Percentiles rank a stretch among this genome's conserved stretches.
These are phyloP conservation scores for Penicillium pancosmium DNA, from an alignment of 495 filamentous ascomycete genomes.

Conservation along the genomic window DNA sequence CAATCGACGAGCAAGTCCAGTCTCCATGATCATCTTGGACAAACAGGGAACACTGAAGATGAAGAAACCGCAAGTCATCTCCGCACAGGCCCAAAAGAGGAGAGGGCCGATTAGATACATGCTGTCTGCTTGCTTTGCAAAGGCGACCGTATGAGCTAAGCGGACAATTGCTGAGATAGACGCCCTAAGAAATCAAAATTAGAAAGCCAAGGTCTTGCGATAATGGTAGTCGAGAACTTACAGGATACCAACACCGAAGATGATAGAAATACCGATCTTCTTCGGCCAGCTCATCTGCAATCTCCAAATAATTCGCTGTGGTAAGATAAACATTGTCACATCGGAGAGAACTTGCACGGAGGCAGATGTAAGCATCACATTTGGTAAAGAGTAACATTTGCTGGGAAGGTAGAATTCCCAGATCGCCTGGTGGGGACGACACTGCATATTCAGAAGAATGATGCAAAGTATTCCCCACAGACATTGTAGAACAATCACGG, in stretches of 20 bases:
- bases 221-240: constrained; percentile 20
- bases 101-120: constrained; percentile 26
- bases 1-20: constrained; percentile 13
- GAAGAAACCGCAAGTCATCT: constrained; percentile 32
- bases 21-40: constrained; percentile 25
- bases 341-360: constrained; percentile 44
- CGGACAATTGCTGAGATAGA: constrained; percentile 21
- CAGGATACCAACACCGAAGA: constrained; percentile 46
- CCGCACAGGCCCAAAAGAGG: constrained; percentile 28
- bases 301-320: constrained; percentile 39
- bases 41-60: constrained; percentile 29
- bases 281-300: constrained; percentile 39
- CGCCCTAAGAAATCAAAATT: constrained; percentile 9
- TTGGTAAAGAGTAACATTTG: constrained; percentile 25
- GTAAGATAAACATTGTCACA: constrained; percentile 40
- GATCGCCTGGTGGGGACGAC: constrained; percentile 22
- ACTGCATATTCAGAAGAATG: constrained; percentile 24
- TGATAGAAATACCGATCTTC: constrained; percentile 44
- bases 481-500: constrained; percentile 21
- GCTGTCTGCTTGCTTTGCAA: constrained; percentile 18
- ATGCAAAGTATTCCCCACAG: constrained; percentile 21
- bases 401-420: constrained; percentile 24
- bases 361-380: constrained; percentile 32
- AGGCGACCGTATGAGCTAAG: constrained; percentile 19
- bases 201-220: background rate